These are phyloP conservation scores for Elasticomyces elasticus DNA, from an alignment of 495 filamentous ascomycete species.

Conservation along the genomic window DNA sequence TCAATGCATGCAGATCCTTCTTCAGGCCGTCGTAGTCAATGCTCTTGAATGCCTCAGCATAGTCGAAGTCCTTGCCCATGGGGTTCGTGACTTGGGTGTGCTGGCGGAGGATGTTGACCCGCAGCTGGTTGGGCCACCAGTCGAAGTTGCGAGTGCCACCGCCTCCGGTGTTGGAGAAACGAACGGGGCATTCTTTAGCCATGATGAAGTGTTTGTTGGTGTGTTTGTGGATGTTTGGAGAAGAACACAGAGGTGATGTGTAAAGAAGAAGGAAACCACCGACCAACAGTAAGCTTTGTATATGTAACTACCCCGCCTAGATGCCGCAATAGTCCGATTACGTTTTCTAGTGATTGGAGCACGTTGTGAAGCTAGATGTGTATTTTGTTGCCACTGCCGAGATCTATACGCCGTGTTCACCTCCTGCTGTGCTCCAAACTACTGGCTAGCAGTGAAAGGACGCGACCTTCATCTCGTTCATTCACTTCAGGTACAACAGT, in stretches of 20 bases:
- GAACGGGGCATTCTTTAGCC: slow-evolving; percentile 3
- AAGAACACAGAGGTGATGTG: background rate
- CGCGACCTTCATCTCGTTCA: too few species aligned
- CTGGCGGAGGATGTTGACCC: slow-evolving; percentile 61
- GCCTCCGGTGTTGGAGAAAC: slow-evolving; percentile 2
- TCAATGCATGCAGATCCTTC: slow-evolving; percentile 54
- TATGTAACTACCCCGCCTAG: background rate
- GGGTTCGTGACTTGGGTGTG: slow-evolving; percentile 53
- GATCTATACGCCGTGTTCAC: too few species aligned
- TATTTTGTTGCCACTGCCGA: background rate
- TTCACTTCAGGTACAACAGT: too few species aligned
- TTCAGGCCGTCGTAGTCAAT: slow-evolving; percentile 62
- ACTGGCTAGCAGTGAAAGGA: too few species aligned
- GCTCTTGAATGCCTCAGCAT: slow-evolving; percentile 56
- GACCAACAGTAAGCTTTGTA: background rate
- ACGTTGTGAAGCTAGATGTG: background rate
- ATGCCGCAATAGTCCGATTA: background rate
- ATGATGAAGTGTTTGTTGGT: slow-evolving; percentile 1
- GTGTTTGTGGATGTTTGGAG: background rate
- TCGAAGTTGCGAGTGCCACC: slow-evolving; percentile 10
- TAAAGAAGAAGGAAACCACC: background rate
- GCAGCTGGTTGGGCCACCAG: slow-evolving; percentile 57
- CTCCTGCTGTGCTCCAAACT: too few species aligned
- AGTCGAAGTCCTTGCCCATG: slow-evolving; percentile 51
- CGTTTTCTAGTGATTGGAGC: background rate